Base-by-base conservation (phyloP, 495 filamentous ascomycete species). In the Chaetomium cochliodes region DNA sequence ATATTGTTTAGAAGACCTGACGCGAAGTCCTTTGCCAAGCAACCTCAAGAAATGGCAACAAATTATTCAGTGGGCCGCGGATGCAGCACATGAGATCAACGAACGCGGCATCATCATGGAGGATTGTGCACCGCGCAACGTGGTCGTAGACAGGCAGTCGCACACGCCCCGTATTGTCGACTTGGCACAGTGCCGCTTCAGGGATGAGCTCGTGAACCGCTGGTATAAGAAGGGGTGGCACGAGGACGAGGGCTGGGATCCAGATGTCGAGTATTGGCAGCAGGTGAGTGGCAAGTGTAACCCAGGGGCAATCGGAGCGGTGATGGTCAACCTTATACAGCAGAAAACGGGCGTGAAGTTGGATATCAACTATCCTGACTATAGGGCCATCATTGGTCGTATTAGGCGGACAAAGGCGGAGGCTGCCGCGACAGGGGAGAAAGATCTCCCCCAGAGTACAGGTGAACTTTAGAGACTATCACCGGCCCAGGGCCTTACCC, bases 251-350 rank as follows among this genome's bases (percentile, higher is more conserved):
- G 49, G 20, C 42, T 61, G 59, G 59, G 47, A 61, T 61, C 59
- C 59, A 33, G 59, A 61, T 42, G 30, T 60, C n/a, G 58, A 60
- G 58, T 60, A 60, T 39, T 60, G 58, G 58, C 46, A 60, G 58
- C 44, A 60, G 53, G 47, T 25, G 58, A 51, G 46, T 51, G 25
- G 47, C 13, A 42, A 0, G 59, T 5, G 37, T 52, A 61, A 61
- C 59, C 59, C 49, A 61, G 47, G 30, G 47, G 59, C 59, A 47
- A 61, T 53, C 53, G 47, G 3, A 33, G 47, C 20, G 59, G 59
- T 61, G 1, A 61, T 61, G 49, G 59, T 15, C 47, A 52, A 41
- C 53, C 59, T 30, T 41, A 20, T 61, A 52, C 37, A 53, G 2
- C 53, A 9, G 59, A 53, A 28, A 47, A 53, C 47, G 30, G 59